Evolutionary conservation across 2,329 filamentous ascomycete species (phyloP).

Genomic region (Coniochaeta sp.): DNA sequence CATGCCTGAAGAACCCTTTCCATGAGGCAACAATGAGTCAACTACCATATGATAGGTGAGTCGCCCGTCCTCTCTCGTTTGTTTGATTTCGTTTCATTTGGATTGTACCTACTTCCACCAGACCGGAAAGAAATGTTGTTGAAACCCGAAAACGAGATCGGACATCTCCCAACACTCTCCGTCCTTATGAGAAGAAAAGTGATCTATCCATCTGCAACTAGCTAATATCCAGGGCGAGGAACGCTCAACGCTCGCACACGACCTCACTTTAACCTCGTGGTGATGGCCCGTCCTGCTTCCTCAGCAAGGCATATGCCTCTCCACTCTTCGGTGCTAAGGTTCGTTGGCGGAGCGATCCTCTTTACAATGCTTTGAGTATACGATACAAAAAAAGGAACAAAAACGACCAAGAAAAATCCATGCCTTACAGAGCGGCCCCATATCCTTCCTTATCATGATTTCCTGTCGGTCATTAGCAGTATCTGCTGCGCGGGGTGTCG

Average conservation of each 20-base stretch:
- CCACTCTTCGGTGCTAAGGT: slow-evolving; percentile 65
- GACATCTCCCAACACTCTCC: neutral
- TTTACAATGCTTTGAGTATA: slow-evolving; percentile 33
- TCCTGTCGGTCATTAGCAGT: slow-evolving; percentile 5
- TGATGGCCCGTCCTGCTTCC: slow-evolving; percentile 26
- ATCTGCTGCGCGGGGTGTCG: neutral
- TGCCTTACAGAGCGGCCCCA: slow-evolving; percentile 1
- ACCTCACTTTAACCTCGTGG: slow-evolving; percentile 69
- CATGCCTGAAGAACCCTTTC: too few species aligned
- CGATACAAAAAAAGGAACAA: slow-evolving; percentile 42
- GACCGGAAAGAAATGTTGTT: neutral
- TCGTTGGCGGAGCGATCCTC: slow-evolving; percentile 56
- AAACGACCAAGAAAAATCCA: slow-evolving; percentile 4
- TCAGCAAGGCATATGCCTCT: slow-evolving; percentile 25
- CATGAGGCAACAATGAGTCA: too few species aligned
- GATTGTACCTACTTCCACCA: neutral
- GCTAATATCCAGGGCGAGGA: slow-evolving; percentile 23
- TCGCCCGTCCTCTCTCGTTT: neutral
- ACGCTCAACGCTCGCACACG: slow-evolving; percentile 56
- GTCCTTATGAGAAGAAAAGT: slow-evolving; percentile 3
- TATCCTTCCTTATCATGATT: slow-evolving; percentile 18
- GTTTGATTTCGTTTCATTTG: neutral
- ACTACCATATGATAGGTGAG: too few species aligned
- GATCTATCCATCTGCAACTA: slow-evolving; percentile 14
- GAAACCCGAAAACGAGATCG: neutral